Evolutionary conservation across 495 filamentous ascomycete species (phyloP), one percentile per base, ranked within the genome.

Genomic region (Daldinia vernicosa): DNA sequence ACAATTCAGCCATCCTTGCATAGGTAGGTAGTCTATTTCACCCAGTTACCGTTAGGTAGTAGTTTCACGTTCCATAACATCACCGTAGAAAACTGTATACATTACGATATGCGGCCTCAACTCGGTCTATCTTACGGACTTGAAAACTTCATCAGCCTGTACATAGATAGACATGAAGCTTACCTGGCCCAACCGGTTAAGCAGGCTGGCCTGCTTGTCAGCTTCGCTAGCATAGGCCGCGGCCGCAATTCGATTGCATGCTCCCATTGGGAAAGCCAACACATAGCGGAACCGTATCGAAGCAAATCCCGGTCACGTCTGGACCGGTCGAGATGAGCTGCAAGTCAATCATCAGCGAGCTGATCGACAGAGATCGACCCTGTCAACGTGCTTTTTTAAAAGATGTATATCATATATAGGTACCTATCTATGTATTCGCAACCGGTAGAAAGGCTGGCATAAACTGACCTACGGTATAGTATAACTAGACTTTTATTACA

Each of bases 221-320:
- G 70, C 64, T 71, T 67, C 14, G 19, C 27, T 59, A n/a, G 47
- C 28, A 43, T 52, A 59, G 51, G 30, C 30, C 59, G 54, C 60
- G 54, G 55, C 54, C 60, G 28, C 33, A 59, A 50, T 61, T 56
- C 56, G 39, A 51, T 28, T 62, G 30, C 14, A 9, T 55, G 28
- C 32, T 63, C 66, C 14, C 43, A 52, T 69, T 45, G 56, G 64
- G 47, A 47, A 51, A 51, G 70, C 64, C 60, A 63, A 24, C 64
- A 33, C 56, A 59, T 15, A 39, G 14, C 28, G 28, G 30, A 24
- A 37, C 35, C 35, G 6, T 35, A 30, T 5, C 54, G 22, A 50
- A 65, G 63, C 59, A 72, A 60, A 65, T 64, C 64, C 64, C 68
- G 70, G 60, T 68, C 60, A 60, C 60, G 60, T 72, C 70, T 72